phyloP scores from a whole-genome alignment of 305 asterid genomes.

The Fraxinus nigra region DNA sequence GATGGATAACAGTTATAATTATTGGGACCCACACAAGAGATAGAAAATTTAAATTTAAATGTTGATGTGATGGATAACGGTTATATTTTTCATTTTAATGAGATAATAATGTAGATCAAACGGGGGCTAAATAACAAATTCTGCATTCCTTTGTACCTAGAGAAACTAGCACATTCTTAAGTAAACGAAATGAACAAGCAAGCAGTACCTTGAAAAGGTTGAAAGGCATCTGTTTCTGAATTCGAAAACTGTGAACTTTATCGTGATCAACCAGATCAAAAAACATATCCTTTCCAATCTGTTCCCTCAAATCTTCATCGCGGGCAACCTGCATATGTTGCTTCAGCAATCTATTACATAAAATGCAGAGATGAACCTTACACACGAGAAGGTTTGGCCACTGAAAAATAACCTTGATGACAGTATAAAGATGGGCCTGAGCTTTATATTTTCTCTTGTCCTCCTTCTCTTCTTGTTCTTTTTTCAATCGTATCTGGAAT shows the following conservation, averaged over 20 bases:
- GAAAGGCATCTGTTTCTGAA: conserved; percentile 81
- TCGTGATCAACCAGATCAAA: conserved; percentile 98
- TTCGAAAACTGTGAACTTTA: conserved; percentile 84
- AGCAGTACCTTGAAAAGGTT: conserved; percentile 53
- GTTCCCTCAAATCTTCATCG: conserved; percentile 84
- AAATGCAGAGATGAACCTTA: conserved; percentile 20
- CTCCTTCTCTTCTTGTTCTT: conserved; percentile 82
- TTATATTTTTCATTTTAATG: too few relatives aligned
- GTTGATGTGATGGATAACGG: too few relatives aligned
- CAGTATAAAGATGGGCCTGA: conserved; percentile 90
- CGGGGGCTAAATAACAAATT: not conserved
- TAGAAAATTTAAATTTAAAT: too few relatives aligned
- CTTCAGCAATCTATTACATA: conserved; percentile 22
- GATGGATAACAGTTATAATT: too few relatives aligned
- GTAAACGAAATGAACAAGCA: not conserved
- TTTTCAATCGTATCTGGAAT: conserved; percentile 39
- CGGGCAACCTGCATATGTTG: conserved; percentile 73
- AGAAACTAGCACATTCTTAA: not conserved
- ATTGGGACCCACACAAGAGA: too few relatives aligned
- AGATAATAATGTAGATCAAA: too few relatives aligned
- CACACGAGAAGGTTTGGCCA: conserved; percentile 3
- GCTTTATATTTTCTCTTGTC: conserved; percentile 91
- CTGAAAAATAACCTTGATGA: conserved; percentile 64
- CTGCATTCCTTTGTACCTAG: not conserved
- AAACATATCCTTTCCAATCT: conserved; percentile 85